Evolutionary conservation across 1,284 basidiomycete genomes (phyloP).

Genomic region (Rhodotorula sp.): DNA sequence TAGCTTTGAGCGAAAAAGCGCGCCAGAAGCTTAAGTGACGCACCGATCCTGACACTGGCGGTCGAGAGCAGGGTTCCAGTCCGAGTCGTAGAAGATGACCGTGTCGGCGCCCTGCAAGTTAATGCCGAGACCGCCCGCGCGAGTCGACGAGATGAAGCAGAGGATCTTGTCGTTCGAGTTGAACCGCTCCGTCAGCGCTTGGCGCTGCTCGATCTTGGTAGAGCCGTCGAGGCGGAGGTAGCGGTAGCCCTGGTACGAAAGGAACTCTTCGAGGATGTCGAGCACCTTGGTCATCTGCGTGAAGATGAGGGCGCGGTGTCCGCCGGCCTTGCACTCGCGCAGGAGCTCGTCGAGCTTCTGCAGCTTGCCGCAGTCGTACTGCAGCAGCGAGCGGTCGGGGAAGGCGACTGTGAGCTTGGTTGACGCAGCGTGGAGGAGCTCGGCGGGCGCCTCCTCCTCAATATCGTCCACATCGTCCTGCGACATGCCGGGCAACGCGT

Average conservation of each 20-base stretch:
- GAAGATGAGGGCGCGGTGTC: slow-evolving; percentile 89
- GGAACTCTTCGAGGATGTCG: slow-evolving; percentile 89
- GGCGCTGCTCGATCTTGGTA: slow-evolving; percentile 92
- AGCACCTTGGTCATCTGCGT: slow-evolving; percentile 96
- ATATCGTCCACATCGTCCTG: slow-evolving; percentile 46
- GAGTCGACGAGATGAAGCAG: slow-evolving; percentile 88
- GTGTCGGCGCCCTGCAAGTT: slow-evolving; percentile 90
- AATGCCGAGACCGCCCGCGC: slow-evolving; percentile 94
- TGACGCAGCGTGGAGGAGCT: slow-evolving; percentile 64
- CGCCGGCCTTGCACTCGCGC: slow-evolving; percentile 76
- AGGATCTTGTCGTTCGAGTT: slow-evolving; percentile 87
- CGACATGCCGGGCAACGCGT: slow-evolving; percentile 57
- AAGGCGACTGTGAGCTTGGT: slow-evolving; percentile 92
- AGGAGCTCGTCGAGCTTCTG: slow-evolving; percentile 77
- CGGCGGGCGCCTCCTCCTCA: slow-evolving; percentile 47
- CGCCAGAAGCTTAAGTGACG: slow-evolving; percentile 38
- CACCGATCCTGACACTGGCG: slow-evolving; percentile 91
- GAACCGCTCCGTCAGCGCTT: slow-evolving; percentile 95
- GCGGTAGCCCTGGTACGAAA: slow-evolving; percentile 88
- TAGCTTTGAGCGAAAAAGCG: not conserved
- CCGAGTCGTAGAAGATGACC: slow-evolving; percentile 93
- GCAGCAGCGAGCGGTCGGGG: slow-evolving; percentile 82
- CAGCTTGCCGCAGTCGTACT: slow-evolving; percentile 96
- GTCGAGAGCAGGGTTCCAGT: slow-evolving; percentile 98
- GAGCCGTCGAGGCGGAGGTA: slow-evolving; percentile 91